Percentiles rank a stretch among this genome's conserved stretches.
Conservation (phyloP, 257 asterid species). For the Solanum sejunctum region DNA sequence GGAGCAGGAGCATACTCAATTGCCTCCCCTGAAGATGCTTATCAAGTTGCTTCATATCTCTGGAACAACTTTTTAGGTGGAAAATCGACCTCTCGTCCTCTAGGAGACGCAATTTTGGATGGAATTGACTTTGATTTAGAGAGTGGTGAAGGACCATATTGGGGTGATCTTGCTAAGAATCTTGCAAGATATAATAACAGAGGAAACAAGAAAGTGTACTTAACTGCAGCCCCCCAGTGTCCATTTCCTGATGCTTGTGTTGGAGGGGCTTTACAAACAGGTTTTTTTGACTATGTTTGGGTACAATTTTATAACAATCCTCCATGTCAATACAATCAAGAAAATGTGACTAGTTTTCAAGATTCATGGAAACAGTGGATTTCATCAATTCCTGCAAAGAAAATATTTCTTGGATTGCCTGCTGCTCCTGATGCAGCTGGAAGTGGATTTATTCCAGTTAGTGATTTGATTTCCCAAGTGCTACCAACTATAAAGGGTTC, state of each 20-base stretch:
- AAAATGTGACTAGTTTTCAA: conserved; percentile 4
- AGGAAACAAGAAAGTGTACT: conserved; percentile 34
- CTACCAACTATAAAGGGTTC: conserved; percentile 10
- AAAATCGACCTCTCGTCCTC: conserved; percentile 18
- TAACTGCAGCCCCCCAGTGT: conserved; percentile 43
- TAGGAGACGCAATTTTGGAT: conserved; percentile 28
- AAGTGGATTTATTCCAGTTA: conserved; percentile 15
- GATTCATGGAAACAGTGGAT: conserved; percentile 23
- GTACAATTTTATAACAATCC: conserved; percentile 35
- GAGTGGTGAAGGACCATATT: conserved; percentile 28
- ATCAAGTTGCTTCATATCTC: conserved; percentile 25
- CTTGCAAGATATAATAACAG: conserved; percentile 8
- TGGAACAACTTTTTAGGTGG: conserved; percentile 41
- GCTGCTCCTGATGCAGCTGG: conserved; percentile 19
- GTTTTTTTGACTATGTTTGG: conserved; percentile 41
- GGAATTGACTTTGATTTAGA: conserved; percentile 39
- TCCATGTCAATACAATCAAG: conserved; percentile 23
- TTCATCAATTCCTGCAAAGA: conserved; percentile 1
- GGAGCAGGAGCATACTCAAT: conserved; percentile 26
- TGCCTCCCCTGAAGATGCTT: conserved; percentile 23
- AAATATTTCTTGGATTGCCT: conserved; percentile 12
- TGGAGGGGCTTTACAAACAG: conserved; percentile 24
- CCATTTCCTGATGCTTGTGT: conserved; percentile 39
- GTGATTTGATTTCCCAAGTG: conserved; percentile 4
- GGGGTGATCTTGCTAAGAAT: conserved; percentile 28